A percentile compares a stretch with the other conserved stretches of the same genome.
These are phyloP conservation scores for Helminthosporium solani DNA, from an alignment of 2,329 filamentous ascomycete genomes.

Conservation along the genomic window DNA sequence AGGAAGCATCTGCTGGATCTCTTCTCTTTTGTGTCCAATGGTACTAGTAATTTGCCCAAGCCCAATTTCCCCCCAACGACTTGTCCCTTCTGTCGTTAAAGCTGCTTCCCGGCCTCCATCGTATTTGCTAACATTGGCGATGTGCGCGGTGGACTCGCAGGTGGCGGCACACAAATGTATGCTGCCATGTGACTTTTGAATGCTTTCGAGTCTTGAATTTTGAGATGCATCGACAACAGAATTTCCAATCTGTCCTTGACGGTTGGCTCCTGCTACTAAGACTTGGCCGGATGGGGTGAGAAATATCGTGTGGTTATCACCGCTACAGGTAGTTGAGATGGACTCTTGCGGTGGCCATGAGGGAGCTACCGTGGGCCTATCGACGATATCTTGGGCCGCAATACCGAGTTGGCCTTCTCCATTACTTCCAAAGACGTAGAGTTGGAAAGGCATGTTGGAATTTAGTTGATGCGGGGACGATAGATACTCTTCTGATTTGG, in stretches of 20 bases:
- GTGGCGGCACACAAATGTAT: slow-evolving; percentile 20
- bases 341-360: slow-evolving; percentile 5
- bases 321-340: slow-evolving; percentile 54
- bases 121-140: slow-evolving; percentile 2
- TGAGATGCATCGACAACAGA: not conserved
- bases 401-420: slow-evolving; percentile 55
- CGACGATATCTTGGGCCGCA: slow-evolving; percentile 44
- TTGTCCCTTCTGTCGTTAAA: slow-evolving; percentile 17
- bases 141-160: slow-evolving; percentile 30
- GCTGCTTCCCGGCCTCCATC: not conserved
- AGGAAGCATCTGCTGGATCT: not conserved
- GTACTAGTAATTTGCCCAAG: slow-evolving; percentile 4
- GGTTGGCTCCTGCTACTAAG: slow-evolving; percentile 65
- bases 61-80: slow-evolving; percentile 31
- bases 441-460: slow-evolving; percentile 17
- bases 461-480: not conserved
- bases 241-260: slow-evolving; percentile 47
- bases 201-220: slow-evolving; percentile 1
- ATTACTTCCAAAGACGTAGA: slow-evolving; percentile 55
- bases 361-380: slow-evolving; percentile 15
- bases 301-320: slow-evolving; percentile 85
- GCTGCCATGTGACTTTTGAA: slow-evolving; percentile 5
- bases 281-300: slow-evolving; percentile 61
- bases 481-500: not conserved
- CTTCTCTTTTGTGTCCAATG: not conserved